Evolutionary conservation across 179 eudicot genomes (phyloP).

Genomic region (Nepenthes alata): DNA sequence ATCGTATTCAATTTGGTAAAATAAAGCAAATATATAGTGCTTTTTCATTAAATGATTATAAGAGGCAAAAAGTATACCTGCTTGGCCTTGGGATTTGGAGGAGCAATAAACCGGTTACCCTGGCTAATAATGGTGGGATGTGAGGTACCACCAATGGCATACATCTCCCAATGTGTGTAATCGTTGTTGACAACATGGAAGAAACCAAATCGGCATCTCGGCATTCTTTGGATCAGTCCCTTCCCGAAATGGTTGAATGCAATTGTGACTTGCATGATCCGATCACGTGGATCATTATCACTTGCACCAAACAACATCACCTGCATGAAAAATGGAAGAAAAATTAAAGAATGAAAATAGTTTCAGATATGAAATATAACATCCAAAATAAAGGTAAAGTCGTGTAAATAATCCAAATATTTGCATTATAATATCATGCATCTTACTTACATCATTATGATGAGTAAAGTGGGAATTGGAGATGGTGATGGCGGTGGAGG

Average conservation of each 20-base stretch:
- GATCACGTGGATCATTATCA: neutral
- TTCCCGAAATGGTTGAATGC: slow-evolving; percentile 12
- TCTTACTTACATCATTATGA: slow-evolving; percentile 14
- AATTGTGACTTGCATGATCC: slow-evolving; percentile 9
- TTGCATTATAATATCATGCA: no score
- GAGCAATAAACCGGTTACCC: slow-evolving; percentile 17
- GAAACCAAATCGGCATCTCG: slow-evolving; percentile 15
- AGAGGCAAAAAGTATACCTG: slow-evolving; percentile 1
- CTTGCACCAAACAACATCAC: slow-evolving; percentile 10
- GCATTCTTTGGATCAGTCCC: slow-evolving; percentile 14
- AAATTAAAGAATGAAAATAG: neutral
- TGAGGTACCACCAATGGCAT: slow-evolving; percentile 14
- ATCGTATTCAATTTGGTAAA: neutral
- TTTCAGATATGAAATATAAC: no score
- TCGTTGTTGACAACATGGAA: slow-evolving; percentile 18
- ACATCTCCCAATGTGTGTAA: slow-evolving; percentile 18
- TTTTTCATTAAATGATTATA: neutral
- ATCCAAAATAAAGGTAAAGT: neutral
- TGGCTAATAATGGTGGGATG: slow-evolving; percentile 14
- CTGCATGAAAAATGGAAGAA: neutral
- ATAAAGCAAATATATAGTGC: neutral
- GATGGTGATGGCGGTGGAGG: slow-evolving; percentile 27
- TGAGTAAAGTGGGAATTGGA: slow-evolving; percentile 24
- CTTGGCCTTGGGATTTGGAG: slow-evolving; percentile 6
- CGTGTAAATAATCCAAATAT: neutral